Conservation (phyloP, 345 rosid genomes). For the Bretschneidera sinensis region DNA sequence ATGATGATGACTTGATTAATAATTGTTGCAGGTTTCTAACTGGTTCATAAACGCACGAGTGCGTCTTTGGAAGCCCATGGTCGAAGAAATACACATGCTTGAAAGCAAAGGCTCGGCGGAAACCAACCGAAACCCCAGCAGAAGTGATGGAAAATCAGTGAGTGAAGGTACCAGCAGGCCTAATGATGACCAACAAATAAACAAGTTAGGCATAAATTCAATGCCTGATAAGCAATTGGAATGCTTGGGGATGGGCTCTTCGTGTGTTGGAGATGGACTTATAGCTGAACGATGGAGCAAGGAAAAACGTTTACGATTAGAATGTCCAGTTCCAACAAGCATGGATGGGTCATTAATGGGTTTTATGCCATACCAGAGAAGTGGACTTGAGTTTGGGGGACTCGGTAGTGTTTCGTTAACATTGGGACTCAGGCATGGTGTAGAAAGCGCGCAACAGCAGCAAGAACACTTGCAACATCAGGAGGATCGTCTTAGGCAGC, state of each 20-base stretch:
- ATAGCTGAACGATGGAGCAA: constrained; percentile 29
- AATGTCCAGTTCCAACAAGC: constrained; percentile 25
- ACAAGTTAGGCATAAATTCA: constrained; percentile 16
- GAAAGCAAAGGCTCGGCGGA: constrained; percentile 39
- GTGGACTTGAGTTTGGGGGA: constrained; percentile 32
- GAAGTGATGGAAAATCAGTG: constrained; percentile 14
- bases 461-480: constrained; percentile 25
- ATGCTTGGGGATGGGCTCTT: constrained; percentile 14
- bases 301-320: constrained; percentile 39
- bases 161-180: constrained; percentile 20
- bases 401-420: constrained; percentile 49
- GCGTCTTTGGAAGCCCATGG: constrained; percentile 68
- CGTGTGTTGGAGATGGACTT: constrained; percentile 16
- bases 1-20: neutral
- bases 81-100: constrained; percentile 56
- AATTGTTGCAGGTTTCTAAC: constrained; percentile 43
- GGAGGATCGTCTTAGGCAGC: constrained; percentile 34
- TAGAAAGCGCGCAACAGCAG: constrained; percentile 40
- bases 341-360: constrained; percentile 35
- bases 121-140: constrained; percentile 17
- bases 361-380: constrained; percentile 35
- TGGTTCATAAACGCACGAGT: constrained; percentile 69
- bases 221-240: constrained; percentile 21
- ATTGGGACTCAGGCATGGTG: constrained; percentile 48
- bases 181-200: constrained; percentile 18